These are phyloP conservation scores for Amanita exitialis DNA, from an alignment of 768 basidiomycete species.

Conservation along the genomic window DNA sequence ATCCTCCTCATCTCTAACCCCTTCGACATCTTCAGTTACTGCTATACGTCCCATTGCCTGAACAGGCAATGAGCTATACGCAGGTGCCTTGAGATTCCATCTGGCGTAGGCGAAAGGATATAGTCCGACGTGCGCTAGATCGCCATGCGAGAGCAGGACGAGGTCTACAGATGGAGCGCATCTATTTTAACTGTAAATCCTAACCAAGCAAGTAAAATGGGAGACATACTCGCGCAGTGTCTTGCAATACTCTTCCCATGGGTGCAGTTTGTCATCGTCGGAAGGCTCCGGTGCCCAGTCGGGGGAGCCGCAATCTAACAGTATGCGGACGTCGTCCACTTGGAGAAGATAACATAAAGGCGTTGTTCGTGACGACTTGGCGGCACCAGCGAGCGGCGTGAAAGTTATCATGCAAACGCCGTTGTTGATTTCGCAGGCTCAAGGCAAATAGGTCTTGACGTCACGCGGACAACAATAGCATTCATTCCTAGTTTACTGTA, in stretches of 20 bases:
- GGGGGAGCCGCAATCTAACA: constrained; percentile 91
- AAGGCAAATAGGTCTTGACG: constrained; percentile 1
- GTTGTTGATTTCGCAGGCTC: neutral
- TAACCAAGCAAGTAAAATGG: constrained; percentile 5
- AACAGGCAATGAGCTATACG: constrained; percentile 91
- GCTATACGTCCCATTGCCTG: constrained; percentile 94
- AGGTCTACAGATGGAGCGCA: constrained; percentile 76
- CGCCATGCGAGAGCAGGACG: constrained; percentile 90
- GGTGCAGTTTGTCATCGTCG: constrained; percentile 21
- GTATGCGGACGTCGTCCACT: constrained; percentile 86
- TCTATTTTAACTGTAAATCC: constrained; percentile 26
- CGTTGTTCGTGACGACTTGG: constrained; percentile 49
- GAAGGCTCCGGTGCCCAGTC: constrained; percentile 55
- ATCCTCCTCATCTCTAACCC: constrained; percentile 67
- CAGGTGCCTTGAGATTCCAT: constrained; percentile 83
- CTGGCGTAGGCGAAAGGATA: constrained; percentile 85
- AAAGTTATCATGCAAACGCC: constrained; percentile 75
- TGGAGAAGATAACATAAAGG: constrained; percentile 84
- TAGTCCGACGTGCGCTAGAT: constrained; percentile 82
- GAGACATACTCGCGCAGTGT: constrained; percentile 54
- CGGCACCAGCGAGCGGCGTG: constrained; percentile 81
- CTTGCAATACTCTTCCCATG: constrained; percentile 60
- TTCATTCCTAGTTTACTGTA: too few species aligned
- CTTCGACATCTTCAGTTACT: constrained; percentile 80
- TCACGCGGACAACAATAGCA: neutral